Base-by-base conservation (phyloP, 1,284 basidiomycete species). In the Taiwanofungus camphoratus region DNA sequence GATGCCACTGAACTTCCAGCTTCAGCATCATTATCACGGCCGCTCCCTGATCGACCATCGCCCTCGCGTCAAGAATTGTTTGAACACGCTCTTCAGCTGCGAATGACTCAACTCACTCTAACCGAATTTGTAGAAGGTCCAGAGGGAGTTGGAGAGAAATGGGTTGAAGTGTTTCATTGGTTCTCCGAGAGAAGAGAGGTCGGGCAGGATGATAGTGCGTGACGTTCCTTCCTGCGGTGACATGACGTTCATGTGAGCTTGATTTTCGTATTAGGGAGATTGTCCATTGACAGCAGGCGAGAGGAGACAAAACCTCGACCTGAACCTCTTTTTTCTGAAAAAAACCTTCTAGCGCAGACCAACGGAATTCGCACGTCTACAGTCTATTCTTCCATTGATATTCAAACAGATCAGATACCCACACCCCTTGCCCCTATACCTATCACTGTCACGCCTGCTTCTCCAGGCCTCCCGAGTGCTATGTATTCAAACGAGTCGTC, bases 151-250 rank as follows among this genome's bases (percentile, higher is more conserved):
- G 84, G 89, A 44, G 70, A 73, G 19, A 84, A 80, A 48, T 93
- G 94, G 77, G 73, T 92, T 23, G 88, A 92, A 34, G 73, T 94
- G 2, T 96, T 97, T 62, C 70, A 77, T 4, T 97, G 89, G 85
- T 87, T 86, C 53, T 78, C 85, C 0, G 77, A 79, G 50, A 69
- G 71, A 56, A 72, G 71, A 26, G 74, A 74, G 18, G 56, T 65
- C 4, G 61, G 58, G 16, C 56, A 54, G 19, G 64, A 67, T 44
- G 69, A 70, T 39, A 55, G 63, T 74, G 49, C 55, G 65, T 55
- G 21, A n/a, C n/a, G n/a, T n/a, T n/a, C n/a, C n/a, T n/a, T n/a
- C 37, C 42, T 19, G 8, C 32, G 36, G 12, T 33, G 5, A 20
- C 6, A 21, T 24, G 15, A 16, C 22, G 20, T 3, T 21, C 13